Evolutionary conservation across 2,329 filamentous ascomycete species (phyloP), one percentile per base, ranked within the genome.

Genomic region (Fusarium buharicum): DNA sequence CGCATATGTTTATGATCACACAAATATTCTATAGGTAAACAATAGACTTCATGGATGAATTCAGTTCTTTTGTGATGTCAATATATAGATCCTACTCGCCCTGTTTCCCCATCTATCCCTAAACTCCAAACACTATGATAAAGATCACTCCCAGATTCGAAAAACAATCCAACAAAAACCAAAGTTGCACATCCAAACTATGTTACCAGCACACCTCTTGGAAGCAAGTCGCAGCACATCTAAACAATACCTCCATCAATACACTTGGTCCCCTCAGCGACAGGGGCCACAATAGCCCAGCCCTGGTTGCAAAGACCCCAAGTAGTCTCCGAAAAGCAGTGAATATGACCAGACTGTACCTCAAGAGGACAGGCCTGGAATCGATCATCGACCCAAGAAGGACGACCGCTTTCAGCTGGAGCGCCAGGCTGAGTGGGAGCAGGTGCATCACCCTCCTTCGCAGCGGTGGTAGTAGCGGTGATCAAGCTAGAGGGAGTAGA

Each of bases 291-390:
- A 33, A 67, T 16, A 1, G 66, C 56, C 67, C 64, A 71, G 0
- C 69, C 69, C 13, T 41, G 13, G 3, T 68, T 70, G 55, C 69
- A 71, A 11, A 71, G 64, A 2, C 69, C 69, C 31, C 70, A 71
- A 8, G 49, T 28, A 6, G 24, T 51, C 5, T 47, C 40, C 0
- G 52, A 44, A n/a, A 71, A 47, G 14, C 69, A 71, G 9, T 66
- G 27, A 2, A 70, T 30, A 14, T 41, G 50, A 1, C 60, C 67
- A 0, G 57, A 52, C 3, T 55, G 38, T 14, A 59, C 18, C 12
- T 39, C 31, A 0, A 40, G 17, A 6, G 62, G 52, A 11, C 69
- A 71, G 4, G 66, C 50, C 36, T 55, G 20, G 2, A 48, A 50
- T 46, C 58, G 52, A 2, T 58, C 56, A 3, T 41, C 50, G 0